Base-by-base conservation (phyloP, 2,329 filamentous ascomycete species). In the Diaporthe vexans region DNA sequence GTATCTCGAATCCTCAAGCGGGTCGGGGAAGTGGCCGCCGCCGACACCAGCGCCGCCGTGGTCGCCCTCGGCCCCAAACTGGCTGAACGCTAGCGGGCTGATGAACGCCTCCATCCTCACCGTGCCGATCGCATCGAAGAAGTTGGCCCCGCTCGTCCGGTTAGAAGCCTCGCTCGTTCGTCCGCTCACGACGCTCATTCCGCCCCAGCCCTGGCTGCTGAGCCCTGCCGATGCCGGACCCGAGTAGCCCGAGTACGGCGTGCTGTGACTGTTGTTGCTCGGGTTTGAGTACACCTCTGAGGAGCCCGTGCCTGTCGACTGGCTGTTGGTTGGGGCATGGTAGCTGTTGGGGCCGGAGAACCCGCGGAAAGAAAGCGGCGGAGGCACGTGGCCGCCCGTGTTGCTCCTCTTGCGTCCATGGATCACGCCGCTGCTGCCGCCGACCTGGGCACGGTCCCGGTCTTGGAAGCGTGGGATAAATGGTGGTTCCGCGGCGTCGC, bases 61-160 rank as follows among this genome's bases (percentile, higher is more conserved):
- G 46, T 29, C 63, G n/a, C n/a, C 63, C n/a, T 40, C 63, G 33
- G 63, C 7, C 70, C 87, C 84, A 73, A 85, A 82, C 37, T 85
- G 84, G 3, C 84, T 84, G 75, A 87, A 85, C 1, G 89, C 85
- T 15, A 92, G 81, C 0, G 91, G 91, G 78, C 87, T 91, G 78
- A 99, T 97, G 82, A 98, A 99, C 0, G 97, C 97, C 83, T 98
- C 96, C 96, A 99, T 98, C 37, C 97, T 91, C 61, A 98, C 91
- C 2, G 95, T 98, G 1, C 95, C 95, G 74, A 97, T 93, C 1
- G 94, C 94, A 78, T 97, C 95, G 80, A 97, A 97, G 85, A 97
- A 95, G 82, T 91, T 91, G 76, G 4, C 79, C 72, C 77, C 80
- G 76, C 85, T 85, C 0, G 85, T 84, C 5, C 82, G 78, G 40